A percentile compares a stretch with the other conserved stretches of the same genome.
These are phyloP conservation scores for Sclerotinia subarctica DNA, from an alignment of 2,329 filamentous ascomycete species.

Conservation along the genomic window DNA sequence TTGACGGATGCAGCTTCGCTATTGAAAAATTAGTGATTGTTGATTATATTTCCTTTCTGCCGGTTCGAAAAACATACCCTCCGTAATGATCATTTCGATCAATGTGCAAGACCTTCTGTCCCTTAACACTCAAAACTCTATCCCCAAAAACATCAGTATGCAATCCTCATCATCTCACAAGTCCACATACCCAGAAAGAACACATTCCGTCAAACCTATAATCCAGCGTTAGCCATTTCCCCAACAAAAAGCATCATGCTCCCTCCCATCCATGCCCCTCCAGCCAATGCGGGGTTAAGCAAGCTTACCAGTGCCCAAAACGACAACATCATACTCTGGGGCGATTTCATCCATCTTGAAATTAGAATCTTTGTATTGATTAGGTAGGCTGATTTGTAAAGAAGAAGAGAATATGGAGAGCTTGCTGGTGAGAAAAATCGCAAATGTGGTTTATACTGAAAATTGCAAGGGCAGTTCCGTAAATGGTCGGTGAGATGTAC, in stretches of 20 bases:
- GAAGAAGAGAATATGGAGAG: constrained; percentile 16
- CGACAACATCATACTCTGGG: constrained; percentile 97
- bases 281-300: constrained; percentile 40
- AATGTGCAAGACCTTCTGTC: constrained; percentile 98
- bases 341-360: constrained; percentile 90
- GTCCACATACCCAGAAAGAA: constrained; percentile 81
- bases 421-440: constrained; percentile 20
- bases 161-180: neutral
- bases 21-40: constrained; percentile 32
- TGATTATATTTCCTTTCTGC: constrained; percentile 25
- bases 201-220: constrained; percentile 93
- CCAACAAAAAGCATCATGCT: neutral
- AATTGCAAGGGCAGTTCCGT: constrained; percentile 19
- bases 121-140: constrained; percentile 94
- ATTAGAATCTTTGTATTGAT: constrained; percentile 36
- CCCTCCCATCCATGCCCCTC: constrained; percentile 32
- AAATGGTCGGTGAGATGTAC: constrained; percentile 30
- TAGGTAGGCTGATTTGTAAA: constrained; percentile 9
- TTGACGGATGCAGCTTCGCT: constrained; percentile 96
- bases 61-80: constrained; percentile 56
- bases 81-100: constrained; percentile 98
- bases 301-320: constrained; percentile 86
- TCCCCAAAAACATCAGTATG: neutral
- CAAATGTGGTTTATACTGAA: constrained; percentile 21
- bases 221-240: constrained; percentile 25